Evolutionary conservation across 441 rosid genomes (phyloP), one percentile per base, ranked within the genome.

Genomic region (Mallotus repandus): DNA sequence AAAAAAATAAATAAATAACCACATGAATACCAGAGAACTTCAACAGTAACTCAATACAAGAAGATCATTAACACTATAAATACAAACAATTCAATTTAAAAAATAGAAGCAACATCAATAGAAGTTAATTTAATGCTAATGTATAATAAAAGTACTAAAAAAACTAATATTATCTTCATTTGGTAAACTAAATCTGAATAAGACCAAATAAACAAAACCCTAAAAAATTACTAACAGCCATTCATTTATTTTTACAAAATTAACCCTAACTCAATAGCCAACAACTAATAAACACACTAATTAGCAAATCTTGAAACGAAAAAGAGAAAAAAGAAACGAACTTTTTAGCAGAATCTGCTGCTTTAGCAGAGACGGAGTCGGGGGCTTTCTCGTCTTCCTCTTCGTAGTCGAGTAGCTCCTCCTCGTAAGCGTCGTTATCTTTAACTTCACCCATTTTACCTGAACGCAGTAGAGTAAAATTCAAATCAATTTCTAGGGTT

Each of bases 381-480:
- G 82, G 85, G 62, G 89, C 93, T 70, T 86, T 93, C 79, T 93
- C 96, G n/a, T 91, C 95, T 57, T 92, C 99, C 66, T 92, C 98
- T 72, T 93, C 97, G 57, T 95, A 93, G 78, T 95, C 99, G 62
- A 95, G 84, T 63, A 95, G 98, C 97, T 95, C 99, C 77, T 95
- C 99, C 87, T 92, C 98, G 80, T 95, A 95, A 35, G 90, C 87
- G 52, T 95, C 99, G 94, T 84, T 91, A 81, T 93, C 99, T 77
- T 88, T 89, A 43, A 92, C 89, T 61, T 95, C 99, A 64, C 88
- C 99, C 98, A 95, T 95, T 73, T 29, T 49, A 18, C 56, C 93
- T 73, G 35, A 46, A 29, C 65, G 2, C 73, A 58, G 65, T 5
- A 57, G 5, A 58, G 56, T 5, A 25, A 45, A 43, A 21, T 7